Conservation (phyloP, 208 protist species). For the Herpetomonas tarakana region DNA sequence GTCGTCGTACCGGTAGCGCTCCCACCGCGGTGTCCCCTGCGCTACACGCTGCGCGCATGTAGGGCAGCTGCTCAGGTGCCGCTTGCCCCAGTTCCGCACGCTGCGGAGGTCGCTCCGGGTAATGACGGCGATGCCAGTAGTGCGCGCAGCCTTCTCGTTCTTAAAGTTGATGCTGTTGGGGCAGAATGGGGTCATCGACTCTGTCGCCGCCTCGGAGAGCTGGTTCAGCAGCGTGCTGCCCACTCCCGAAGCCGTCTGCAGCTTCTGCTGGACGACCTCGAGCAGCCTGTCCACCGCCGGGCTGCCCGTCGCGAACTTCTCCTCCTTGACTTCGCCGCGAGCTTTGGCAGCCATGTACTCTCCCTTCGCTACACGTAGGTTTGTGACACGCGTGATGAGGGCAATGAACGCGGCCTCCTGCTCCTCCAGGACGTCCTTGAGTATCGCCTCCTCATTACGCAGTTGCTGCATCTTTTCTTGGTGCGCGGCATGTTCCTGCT, state of each 20-base stretch:
- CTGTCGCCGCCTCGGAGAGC: conserved; percentile 16
- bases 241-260: not conserved
- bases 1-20: conserved; percentile 23
- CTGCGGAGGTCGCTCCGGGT: conserved; percentile 43
- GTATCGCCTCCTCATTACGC: conserved; percentile 16
- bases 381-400: conserved; percentile 53
- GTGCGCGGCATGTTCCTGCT: conserved; percentile 25
- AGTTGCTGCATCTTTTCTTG: conserved; percentile 28
- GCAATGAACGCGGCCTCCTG: conserved; percentile 37
- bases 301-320: conserved; percentile 36
- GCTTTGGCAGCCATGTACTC: conserved; percentile 24
- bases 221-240: conserved; percentile 23
- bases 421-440: conserved; percentile 34
- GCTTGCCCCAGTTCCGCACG: conserved; percentile 29
- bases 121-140: conserved; percentile 32
- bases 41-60: conserved; percentile 21
- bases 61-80: conserved; percentile 27
- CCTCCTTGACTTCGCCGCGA: conserved; percentile 1
- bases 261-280: conserved; percentile 17
- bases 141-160: conserved; percentile 16
- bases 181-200: conserved; percentile 16
- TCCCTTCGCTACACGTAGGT: conserved; percentile 36
- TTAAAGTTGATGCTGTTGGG: conserved; percentile 9
- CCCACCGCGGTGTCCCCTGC: conserved; percentile 20
- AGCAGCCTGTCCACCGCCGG: conserved; percentile 26